Conservation (phyloP, 148 eudicot species). For the Heliamphora exappendiculata region DNA sequence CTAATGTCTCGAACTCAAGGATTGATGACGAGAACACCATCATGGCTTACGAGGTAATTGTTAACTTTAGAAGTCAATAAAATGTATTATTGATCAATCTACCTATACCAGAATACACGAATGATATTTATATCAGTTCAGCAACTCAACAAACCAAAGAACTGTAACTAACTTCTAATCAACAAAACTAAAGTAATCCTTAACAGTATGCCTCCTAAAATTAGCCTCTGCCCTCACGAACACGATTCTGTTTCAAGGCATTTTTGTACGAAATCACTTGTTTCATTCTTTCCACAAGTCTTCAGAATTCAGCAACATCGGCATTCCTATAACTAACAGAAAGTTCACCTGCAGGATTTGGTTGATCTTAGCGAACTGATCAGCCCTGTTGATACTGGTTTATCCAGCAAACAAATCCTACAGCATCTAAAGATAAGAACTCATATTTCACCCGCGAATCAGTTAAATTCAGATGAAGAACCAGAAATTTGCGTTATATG, state of each 20-base stretch:
- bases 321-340: background rate
- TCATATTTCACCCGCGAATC: background rate
- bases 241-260: too few species aligned
- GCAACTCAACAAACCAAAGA: too few species aligned
- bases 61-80: too few species aligned
- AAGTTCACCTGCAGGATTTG: background rate
- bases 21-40: too few species aligned
- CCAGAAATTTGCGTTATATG: slow-evolving; percentile 7
- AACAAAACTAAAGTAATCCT: too few species aligned
- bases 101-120: too few species aligned
- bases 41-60: background rate
- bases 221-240: background rate
- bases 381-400: background rate
- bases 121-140: too few species aligned
- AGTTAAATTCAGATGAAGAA: background rate
- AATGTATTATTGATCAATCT: too few species aligned
- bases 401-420: background rate
- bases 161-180: too few species aligned
- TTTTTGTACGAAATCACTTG: too few species aligned
- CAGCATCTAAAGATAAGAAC: background rate
- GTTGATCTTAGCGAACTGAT: background rate
- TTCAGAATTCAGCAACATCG: background rate
- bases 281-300: background rate
- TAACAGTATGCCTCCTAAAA: background rate
- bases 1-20: background rate